phyloP scores from a whole-genome alignment of 306 rosid genomes.

The Acacia melanoxylon region DNA sequence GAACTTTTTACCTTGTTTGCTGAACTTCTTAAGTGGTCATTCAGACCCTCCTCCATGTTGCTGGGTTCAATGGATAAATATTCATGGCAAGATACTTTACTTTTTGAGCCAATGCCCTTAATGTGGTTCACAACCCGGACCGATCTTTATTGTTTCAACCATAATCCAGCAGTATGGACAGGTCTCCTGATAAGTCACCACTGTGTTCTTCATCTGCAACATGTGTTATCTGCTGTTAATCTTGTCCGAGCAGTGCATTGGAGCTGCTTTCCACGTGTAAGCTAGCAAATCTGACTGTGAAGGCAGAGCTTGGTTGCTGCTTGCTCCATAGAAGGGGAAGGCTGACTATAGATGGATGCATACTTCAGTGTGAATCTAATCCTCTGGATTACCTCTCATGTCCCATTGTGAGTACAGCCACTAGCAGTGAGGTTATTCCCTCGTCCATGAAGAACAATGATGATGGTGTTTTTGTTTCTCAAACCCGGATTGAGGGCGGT shows the following conservation, averaged over 20 bases:
- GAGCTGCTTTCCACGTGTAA: conserved; percentile 90
- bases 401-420: conserved; percentile 82
- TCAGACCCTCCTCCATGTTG: conserved; percentile 41
- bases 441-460: conserved; percentile 42
- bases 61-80: conserved; percentile 34
- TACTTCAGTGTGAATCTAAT: conserved; percentile 85
- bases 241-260: conserved; percentile 77
- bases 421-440: conserved; percentile 43
- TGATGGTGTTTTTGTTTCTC: conserved; percentile 80
- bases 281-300: conserved; percentile 82
- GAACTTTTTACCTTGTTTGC: conserved; percentile 17
- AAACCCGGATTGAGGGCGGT: conserved; percentile 96
- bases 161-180: conserved; percentile 38
- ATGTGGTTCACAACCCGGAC: background rate
- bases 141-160: conserved; percentile 11
- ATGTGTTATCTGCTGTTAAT: conserved; percentile 35
- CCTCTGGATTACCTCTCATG: conserved; percentile 88
- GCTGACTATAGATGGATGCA: conserved; percentile 76
- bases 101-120: conserved; percentile 14
- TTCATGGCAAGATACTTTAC: conserved; percentile 7
- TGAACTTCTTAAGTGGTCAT: conserved; percentile 23
- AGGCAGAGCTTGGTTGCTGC: conserved; percentile 94
- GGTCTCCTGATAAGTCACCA: conserved; percentile 14
- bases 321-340: conserved; percentile 92
- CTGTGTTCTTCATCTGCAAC: conserved; percentile 23